phyloP scores from a whole-genome alignment of 257 asterid genomes.

The Vinca minor region DNA sequence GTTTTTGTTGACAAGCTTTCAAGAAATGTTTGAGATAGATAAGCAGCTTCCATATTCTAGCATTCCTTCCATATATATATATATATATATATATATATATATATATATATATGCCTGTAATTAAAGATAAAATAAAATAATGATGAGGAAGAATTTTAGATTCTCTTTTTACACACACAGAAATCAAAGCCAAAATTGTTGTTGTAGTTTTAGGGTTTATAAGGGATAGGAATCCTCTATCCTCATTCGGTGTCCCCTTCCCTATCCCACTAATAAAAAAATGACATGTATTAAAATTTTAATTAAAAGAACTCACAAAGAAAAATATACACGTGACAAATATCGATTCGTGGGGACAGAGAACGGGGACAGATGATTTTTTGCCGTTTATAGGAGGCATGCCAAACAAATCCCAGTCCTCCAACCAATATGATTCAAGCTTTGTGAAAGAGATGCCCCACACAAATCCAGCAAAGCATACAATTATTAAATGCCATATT shows the following conservation, averaged over 20 bases:
- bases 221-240: no score
- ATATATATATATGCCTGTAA: constrained; percentile 24
- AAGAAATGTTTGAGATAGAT: constrained; percentile 10
- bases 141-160: constrained; percentile 32
- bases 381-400: no score
- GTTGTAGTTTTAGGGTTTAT: constrained; percentile 19
- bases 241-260: no score
- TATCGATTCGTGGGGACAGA: no score
- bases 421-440: constrained; percentile 38
- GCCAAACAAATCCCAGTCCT: constrained; percentile 74
- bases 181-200: constrained; percentile 57
- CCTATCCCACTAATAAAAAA: no score
- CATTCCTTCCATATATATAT: no score
- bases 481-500: constrained; percentile 11
- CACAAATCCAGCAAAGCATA: constrained; percentile 48
- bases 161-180: constrained; percentile 36
- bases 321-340: no score
- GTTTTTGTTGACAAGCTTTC: constrained; percentile 15
- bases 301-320: no score
- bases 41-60: constrained; percentile 7
- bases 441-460: constrained; percentile 62
- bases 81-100: constrained; percentile 26
- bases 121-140: constrained; percentile 19
- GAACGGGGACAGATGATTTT: no score
- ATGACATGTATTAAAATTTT: no score